A percentile compares a stretch with the other conserved stretches of the same genome.
phyloP scores from a whole-genome alignment of 108 stramenopile species.

The Skeletonema menzelii region DNA sequence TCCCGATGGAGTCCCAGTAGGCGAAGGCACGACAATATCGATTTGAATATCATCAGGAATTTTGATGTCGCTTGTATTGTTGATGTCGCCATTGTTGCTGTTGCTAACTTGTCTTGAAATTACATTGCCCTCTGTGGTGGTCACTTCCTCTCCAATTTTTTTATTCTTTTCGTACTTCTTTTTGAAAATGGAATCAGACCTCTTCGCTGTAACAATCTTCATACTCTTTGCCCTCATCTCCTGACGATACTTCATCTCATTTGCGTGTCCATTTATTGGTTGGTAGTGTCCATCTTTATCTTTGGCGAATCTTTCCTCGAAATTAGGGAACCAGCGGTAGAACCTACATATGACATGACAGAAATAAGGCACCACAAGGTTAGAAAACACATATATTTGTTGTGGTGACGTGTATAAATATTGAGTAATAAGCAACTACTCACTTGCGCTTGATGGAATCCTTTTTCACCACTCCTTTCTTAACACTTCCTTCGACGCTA shows the following conservation, averaged over 20 bases:
- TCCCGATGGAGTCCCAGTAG: background rate
- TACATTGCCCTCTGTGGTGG: too few relatives aligned
- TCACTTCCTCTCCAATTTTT: background rate
- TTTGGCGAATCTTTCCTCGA: constrained; percentile 30
- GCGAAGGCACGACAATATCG: background rate
- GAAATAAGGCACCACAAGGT: background rate
- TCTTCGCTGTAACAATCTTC: background rate
- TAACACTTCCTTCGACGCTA: background rate
- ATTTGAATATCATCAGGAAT: background rate
- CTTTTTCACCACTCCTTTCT: background rate
- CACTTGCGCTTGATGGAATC: background rate
- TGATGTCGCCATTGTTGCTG: background rate
- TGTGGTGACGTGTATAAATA: background rate
- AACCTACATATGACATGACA: constrained; percentile 29
- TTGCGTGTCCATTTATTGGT: constrained; percentile 1
- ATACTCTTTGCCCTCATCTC: background rate
- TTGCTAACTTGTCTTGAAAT: background rate
- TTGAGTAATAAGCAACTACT: background rate
- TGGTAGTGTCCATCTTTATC: constrained; percentile 1
- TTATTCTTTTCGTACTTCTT: background rate
- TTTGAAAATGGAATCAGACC: background rate
- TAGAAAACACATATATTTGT: background rate
- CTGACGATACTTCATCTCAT: constrained; percentile 7
- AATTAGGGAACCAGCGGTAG: constrained; percentile 49
- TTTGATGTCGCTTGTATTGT: background rate